phyloP scores from a whole-genome alignment of 78 protist genomes.

The Dictyostelium capitatum region DNA sequence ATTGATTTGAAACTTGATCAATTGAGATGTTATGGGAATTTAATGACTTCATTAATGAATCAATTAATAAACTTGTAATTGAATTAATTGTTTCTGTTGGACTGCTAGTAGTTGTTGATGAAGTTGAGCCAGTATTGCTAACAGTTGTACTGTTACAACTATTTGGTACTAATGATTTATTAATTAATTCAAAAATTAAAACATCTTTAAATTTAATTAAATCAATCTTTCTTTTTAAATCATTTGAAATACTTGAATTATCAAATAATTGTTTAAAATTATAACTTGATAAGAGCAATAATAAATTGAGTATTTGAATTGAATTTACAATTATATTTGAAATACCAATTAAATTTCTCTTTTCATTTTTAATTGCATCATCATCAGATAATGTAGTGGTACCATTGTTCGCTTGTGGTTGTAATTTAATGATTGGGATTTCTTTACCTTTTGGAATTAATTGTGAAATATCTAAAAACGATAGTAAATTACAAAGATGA shows the following conservation, averaged over 20 bases:
- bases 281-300: constrained; percentile 15
- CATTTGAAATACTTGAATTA: not conserved
- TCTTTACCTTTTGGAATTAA: constrained; percentile 25
- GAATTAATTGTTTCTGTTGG: not conserved
- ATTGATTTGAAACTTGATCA: constrained; percentile 29
- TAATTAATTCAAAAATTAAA: not conserved
- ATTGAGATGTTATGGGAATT: not conserved
- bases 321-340: constrained; percentile 18
- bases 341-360: constrained; percentile 40
- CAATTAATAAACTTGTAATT: not conserved
- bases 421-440: constrained; percentile 4
- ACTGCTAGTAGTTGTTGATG: not conserved
- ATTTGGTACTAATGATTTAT: not conserved
- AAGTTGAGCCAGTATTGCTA: not conserved
- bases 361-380: constrained; percentile 27
- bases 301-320: constrained; percentile 30
- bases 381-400: not conserved
- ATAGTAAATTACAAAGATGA: constrained; percentile 20
- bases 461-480: constrained; percentile 49
- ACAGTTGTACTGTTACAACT: too few relatives aligned
- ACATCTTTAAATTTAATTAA: constrained; percentile 17
- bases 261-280: constrained; percentile 53
- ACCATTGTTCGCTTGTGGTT: not conserved
- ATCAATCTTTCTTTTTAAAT: constrained; percentile 9
- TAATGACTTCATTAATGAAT: not conserved